Evolutionary conservation across 2,329 filamentous ascomycete species (phyloP).

Genomic region (Claviceps africana): DNA sequence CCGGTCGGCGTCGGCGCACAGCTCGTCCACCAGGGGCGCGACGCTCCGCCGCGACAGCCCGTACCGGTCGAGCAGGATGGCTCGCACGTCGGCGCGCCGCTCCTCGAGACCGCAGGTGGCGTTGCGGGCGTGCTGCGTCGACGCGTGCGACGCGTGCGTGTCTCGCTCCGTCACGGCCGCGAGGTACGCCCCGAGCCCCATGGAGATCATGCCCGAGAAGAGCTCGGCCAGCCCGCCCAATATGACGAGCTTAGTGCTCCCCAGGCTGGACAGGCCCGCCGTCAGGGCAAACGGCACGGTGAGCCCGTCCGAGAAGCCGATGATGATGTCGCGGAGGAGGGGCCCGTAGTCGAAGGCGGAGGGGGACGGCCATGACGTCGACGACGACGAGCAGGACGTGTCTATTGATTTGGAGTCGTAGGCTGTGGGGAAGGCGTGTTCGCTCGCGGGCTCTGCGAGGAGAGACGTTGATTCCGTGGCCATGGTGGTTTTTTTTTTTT

Average conservation of each 20-base stretch:
- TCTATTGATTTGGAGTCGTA: constrained; percentile 14
- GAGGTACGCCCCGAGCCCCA: constrained; percentile 64
- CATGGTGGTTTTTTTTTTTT: not conserved
- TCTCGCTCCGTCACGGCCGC: constrained; percentile 45
- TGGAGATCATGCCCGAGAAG: constrained; percentile 61
- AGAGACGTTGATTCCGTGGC: constrained; percentile 20
- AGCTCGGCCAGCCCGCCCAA: constrained; percentile 62
- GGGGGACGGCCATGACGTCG: not conserved
- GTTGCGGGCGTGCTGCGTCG: constrained; percentile 27
- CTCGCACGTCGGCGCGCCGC: constrained; percentile 34
- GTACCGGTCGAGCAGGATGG: constrained; percentile 37
- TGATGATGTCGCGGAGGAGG: constrained; percentile 50
- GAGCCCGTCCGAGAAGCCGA: constrained; percentile 65
- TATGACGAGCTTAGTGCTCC: constrained; percentile 52
- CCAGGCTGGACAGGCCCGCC: constrained; percentile 53
- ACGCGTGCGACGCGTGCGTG: constrained; percentile 34
- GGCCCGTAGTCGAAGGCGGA: constrained; percentile 23
- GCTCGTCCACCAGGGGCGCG: constrained; percentile 32
- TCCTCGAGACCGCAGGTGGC: constrained; percentile 28
- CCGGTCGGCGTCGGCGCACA: constrained; percentile 31
- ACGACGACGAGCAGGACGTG: too few relatives aligned
- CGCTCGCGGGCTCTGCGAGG: constrained; percentile 18
- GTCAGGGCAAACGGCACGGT: constrained; percentile 71
- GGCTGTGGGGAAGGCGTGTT: constrained; percentile 10
- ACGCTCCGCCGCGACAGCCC: constrained; percentile 29